Conservation (phyloP, 225 moss, liverwort and hornwort genomes). For the Rhytidiadelphus loreus region DNA sequence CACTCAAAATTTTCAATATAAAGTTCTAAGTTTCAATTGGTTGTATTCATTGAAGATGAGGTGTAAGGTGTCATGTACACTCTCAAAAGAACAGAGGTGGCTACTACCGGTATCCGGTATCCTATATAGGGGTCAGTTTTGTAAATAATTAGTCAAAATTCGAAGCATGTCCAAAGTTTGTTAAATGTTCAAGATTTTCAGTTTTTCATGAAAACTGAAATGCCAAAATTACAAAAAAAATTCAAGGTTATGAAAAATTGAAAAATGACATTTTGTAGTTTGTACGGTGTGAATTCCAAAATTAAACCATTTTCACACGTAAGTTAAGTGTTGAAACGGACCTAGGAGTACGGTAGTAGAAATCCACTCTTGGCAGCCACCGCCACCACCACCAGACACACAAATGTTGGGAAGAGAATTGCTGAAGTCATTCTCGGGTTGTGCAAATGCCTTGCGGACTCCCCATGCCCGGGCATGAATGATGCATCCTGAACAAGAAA, state of each 20-base stretch:
- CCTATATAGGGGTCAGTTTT: fast-evolving
- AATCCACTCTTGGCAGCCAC: background rate
- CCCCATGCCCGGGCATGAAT: background rate
- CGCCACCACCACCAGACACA: background rate
- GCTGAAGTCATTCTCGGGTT: background rate
- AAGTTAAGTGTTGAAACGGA: too few species aligned
- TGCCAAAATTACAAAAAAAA: background rate
- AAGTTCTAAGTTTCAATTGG: fast-evolving
- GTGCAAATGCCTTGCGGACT: background rate
- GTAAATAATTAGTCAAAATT: background rate
- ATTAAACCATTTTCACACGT: background rate
- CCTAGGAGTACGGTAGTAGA: background rate
- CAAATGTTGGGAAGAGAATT: background rate
- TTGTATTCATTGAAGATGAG: too few species aligned
- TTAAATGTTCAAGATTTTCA: background rate
- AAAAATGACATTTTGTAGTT: fast-evolving
- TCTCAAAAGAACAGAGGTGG: fast-evolving
- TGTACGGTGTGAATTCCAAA: too few species aligned
- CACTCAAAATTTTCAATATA: background rate
- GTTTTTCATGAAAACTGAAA: too few species aligned
- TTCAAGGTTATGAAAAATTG: background rate
- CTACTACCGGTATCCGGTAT: too few species aligned
- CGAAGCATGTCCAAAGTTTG: background rate
- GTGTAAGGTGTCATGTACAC: fast-evolving
- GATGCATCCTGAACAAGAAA: background rate